These are phyloP conservation scores for Berkeleyomyces rouxiae DNA, from an alignment of 2,329 filamentous ascomycete species.

Conservation along the genomic window DNA sequence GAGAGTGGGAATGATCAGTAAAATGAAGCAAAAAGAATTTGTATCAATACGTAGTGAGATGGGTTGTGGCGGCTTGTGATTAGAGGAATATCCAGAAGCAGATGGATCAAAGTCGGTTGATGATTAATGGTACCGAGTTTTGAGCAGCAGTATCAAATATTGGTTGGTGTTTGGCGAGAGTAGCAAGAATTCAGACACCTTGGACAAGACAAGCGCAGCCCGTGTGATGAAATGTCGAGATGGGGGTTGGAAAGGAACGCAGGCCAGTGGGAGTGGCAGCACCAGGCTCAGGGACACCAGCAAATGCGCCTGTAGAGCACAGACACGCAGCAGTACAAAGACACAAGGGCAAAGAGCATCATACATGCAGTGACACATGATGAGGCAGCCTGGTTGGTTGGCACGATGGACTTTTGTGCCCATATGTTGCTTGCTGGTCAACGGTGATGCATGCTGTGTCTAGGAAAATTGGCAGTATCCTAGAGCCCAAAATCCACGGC, in stretches of 20 bases:
- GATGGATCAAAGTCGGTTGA: not conserved
- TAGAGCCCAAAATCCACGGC: not conserved
- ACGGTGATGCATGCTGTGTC: not conserved
- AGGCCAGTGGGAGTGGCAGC: too few species aligned
- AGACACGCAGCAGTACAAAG: not conserved
- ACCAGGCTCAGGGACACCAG: not conserved
- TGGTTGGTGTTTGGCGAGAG: too few species aligned
- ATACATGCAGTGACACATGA: not conserved
- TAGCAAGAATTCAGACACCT: too few species aligned
- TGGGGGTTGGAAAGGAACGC: too few species aligned
- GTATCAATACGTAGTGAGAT: too few species aligned
- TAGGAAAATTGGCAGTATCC: not conserved
- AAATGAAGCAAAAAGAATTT: not conserved
- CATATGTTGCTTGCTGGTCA: not conserved
- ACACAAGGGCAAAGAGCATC: not conserved
- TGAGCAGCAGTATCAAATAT: too few species aligned
- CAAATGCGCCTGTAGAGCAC: not conserved
- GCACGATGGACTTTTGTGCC: not conserved
- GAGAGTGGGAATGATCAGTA: not conserved
- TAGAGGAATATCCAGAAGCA: not conserved
- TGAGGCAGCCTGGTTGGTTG: not conserved
- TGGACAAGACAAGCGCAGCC: too few species aligned
- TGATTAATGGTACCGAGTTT: not conserved
- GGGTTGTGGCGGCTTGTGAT: too few species aligned
- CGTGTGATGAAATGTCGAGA: too few species aligned